Evolutionary conservation across 345 rosid species (phyloP).

Genomic region (Eucalyptus lansdowneana): DNA sequence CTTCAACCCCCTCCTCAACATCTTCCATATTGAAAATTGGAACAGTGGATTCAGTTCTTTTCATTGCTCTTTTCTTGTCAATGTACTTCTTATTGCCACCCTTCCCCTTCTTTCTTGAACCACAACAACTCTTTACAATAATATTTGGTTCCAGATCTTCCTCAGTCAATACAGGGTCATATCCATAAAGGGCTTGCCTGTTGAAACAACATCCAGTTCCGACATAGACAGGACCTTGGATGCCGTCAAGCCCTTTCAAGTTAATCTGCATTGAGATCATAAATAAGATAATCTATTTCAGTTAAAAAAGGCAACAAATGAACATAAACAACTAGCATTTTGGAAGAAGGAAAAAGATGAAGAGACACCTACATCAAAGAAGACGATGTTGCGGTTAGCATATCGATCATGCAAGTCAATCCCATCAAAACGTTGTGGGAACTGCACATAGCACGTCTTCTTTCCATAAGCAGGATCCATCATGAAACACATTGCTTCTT

Average conservation of each 20-base stretch:
- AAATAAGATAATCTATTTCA: background rate
- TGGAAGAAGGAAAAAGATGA: background rate
- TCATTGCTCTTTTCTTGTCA: slow-evolving; percentile 71
- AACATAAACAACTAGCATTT: background rate
- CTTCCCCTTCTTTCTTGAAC: slow-evolving; percentile 87
- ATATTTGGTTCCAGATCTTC: slow-evolving; percentile 94
- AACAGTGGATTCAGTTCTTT: slow-evolving; percentile 87
- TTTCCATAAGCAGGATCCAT: slow-evolving; percentile 88
- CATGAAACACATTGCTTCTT: slow-evolving; percentile 99
- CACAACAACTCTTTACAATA: slow-evolving; percentile 93
- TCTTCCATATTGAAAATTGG: slow-evolving; percentile 99
- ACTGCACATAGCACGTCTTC: slow-evolving; percentile 97
- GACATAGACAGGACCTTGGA: slow-evolving; percentile 99
- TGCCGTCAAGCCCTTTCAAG: slow-evolving; percentile 94
- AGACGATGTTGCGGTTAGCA: slow-evolving; percentile 97
- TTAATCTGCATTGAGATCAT: slow-evolving; percentile 54
- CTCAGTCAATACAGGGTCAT: slow-evolving; percentile 94
- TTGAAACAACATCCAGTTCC: slow-evolving; percentile 99
- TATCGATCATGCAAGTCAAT: slow-evolving; percentile 99
- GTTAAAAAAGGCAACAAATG: background rate
- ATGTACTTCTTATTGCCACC: slow-evolving; percentile 52
- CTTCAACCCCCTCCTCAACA: slow-evolving; percentile 97
- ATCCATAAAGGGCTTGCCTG: slow-evolving; percentile 96
- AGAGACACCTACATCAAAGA: slow-evolving; percentile 75
- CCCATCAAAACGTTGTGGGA: slow-evolving; percentile 99